phyloP scores from a whole-genome alignment of 768 basidiomycete genomes.

The Hydnum rufescens region DNA sequence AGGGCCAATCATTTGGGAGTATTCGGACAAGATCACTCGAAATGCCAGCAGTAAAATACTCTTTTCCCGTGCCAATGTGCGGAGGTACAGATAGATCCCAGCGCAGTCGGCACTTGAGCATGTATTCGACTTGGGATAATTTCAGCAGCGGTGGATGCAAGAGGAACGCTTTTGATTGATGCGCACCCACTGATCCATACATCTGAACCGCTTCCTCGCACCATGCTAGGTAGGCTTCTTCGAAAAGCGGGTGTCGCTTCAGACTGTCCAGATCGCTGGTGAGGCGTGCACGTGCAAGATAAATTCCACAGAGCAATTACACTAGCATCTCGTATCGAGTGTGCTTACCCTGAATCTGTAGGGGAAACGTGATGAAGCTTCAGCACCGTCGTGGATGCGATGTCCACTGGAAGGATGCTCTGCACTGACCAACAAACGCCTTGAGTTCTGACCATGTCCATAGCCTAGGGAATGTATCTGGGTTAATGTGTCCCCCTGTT shows the following conservation, averaged over 20 bases:
- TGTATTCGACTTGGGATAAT: constrained; percentile 36
- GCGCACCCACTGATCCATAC: constrained; percentile 45
- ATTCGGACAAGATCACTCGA: constrained; percentile 42
- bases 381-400: too few relatives aligned
- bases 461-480: too few relatives aligned
- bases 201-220: constrained; percentile 29
- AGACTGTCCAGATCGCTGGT: constrained; percentile 58
- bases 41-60: constrained; percentile 48
- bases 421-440: too few relatives aligned
- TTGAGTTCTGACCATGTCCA: too few relatives aligned
- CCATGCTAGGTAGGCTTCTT: constrained; percentile 48
- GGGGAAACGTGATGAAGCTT: too few relatives aligned
- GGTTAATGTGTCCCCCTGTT: too few relatives aligned
- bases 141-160: background rate
- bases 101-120: constrained; percentile 45
- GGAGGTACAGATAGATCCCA: constrained; percentile 25
- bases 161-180: background rate
- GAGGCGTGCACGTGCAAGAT: background rate
- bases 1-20: constrained; percentile 76
- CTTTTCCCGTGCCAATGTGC: constrained; percentile 18
- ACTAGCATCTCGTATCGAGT: background rate
- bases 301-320: background rate
- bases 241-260: constrained; percentile 51
- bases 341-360: background rate
- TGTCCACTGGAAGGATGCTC: too few relatives aligned